Conservation (phyloP, 23 red algal genomes). For the Gracilaria domingensis region DNA sequence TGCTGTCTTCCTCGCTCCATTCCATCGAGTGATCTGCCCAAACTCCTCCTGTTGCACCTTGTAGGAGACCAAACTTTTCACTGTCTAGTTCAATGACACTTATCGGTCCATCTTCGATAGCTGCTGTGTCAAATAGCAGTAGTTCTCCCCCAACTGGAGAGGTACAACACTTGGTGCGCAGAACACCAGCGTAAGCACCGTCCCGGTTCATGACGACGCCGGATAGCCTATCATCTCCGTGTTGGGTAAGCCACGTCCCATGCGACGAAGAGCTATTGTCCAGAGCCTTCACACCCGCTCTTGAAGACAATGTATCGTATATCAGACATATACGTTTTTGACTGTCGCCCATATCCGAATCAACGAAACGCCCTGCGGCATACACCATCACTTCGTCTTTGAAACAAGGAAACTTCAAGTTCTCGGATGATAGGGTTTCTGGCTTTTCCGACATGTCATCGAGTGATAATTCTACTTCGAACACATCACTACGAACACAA, state of each 20-base stretch:
- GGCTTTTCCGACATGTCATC: background rate
- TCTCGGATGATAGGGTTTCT: background rate
- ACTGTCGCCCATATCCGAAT: background rate
- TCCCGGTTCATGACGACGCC: background rate
- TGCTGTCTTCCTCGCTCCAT: constrained; percentile 51
- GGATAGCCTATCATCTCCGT: constrained; percentile 9
- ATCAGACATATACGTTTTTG: constrained; percentile 9
- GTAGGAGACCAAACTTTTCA: constrained; percentile 31
- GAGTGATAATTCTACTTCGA: background rate
- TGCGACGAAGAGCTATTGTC: background rate
- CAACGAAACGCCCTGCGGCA: background rate
- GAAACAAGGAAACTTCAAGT: background rate
- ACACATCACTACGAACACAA: background rate
- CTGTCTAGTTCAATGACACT: constrained; percentile 8
- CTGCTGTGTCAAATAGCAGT: constrained; percentile 5
- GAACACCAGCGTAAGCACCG: background rate
- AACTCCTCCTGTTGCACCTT: constrained; percentile 24
- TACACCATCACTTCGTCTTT: constrained; percentile 1
- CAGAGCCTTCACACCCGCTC: constrained; percentile 4
- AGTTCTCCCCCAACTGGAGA: background rate
- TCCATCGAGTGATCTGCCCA: constrained; percentile 29
- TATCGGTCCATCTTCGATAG: constrained; percentile 33
- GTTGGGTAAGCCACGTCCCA: background rate
- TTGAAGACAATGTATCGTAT: constrained; percentile 5
- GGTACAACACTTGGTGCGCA: background rate